Conservation (phyloP, 2,329 filamentous ascomycete species). For the Macroventuria anomochaeta region DNA sequence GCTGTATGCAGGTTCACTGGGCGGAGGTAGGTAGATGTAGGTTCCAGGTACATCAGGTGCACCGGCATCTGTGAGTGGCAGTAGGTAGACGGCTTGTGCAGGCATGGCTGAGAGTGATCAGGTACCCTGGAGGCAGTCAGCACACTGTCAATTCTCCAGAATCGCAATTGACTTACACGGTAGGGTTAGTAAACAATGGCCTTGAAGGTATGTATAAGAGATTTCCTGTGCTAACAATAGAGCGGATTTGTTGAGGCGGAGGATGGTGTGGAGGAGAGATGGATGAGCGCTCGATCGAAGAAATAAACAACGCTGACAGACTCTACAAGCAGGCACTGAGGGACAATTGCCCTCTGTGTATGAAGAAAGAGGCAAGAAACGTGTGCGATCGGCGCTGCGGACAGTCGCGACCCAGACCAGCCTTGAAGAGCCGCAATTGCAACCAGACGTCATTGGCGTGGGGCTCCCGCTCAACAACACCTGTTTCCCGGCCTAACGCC, state of each 20-base stretch:
- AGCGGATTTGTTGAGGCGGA: conserved; percentile 12
- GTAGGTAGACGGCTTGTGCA: conserved; percentile 70
- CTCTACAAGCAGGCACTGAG: conserved; percentile 22
- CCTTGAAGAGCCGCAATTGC: conserved; percentile 22
- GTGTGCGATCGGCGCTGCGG: conserved; percentile 32
- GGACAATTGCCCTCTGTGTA: conserved; percentile 28
- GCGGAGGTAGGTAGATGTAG: conserved; percentile 90
- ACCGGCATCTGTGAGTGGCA: conserved; percentile 91
- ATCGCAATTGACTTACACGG: not conserved
- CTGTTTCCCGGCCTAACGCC: conserved; percentile 12
- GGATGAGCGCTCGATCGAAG: conserved; percentile 10
- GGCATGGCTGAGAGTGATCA: conserved; percentile 32
- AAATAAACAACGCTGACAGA: conserved; percentile 15
- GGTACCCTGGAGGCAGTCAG: not conserved
- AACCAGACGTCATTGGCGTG: conserved; percentile 31
- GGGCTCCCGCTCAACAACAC: conserved; percentile 25
- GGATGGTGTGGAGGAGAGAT: conserved; percentile 11
- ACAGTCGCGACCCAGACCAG: conserved; percentile 29
- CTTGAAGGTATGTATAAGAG: conserved; percentile 14
- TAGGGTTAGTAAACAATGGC: conserved; percentile 21
- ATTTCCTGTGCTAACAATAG: conserved; percentile 16
- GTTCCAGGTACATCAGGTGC: conserved; percentile 86
- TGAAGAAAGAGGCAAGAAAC: conserved; percentile 24
- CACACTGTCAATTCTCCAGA: not conserved
- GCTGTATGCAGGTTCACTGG: conserved; percentile 72